These are phyloP conservation scores for Diospyros lotus DNA, from an alignment of 148 eudicot species.

Conservation along the genomic window DNA sequence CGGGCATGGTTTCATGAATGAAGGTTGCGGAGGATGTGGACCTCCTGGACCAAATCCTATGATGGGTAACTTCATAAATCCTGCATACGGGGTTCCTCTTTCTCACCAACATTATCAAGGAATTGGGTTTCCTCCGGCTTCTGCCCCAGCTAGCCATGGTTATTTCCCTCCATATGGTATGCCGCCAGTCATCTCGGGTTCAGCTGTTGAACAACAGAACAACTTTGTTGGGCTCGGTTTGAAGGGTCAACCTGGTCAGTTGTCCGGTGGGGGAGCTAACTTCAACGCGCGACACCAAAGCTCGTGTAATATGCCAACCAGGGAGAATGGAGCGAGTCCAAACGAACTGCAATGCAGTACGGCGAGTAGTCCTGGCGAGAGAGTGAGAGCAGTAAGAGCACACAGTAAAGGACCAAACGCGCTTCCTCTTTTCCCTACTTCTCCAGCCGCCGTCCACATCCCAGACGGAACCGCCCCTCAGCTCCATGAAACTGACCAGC, in stretches of 20 bases:
- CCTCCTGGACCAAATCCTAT: conserved; percentile 37
- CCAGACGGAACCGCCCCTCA: conserved; percentile 17
- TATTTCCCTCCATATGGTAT: conserved; percentile 70
- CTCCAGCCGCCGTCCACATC: conserved; percentile 24
- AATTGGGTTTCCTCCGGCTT: conserved; percentile 34
- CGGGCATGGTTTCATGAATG: conserved; percentile 47
- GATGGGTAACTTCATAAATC: conserved; percentile 30
- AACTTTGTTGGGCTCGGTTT: conserved; percentile 26
- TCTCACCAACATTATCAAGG: conserved; percentile 46
- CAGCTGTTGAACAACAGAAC: conserved; percentile 42
- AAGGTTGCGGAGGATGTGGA: conserved; percentile 38
- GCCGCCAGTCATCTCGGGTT: conserved; percentile 47
- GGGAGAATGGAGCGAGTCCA: conserved; percentile 21
- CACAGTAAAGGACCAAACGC: conserved; percentile 42
- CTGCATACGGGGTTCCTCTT: conserved; percentile 39
- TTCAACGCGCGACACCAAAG: conserved; percentile 33
- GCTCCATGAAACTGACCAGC: conserved; percentile 21
- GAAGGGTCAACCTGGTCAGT: conserved; percentile 27
- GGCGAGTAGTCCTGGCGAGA: conserved; percentile 1
- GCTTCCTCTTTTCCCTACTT: conserved; percentile 38
- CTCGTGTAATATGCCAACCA: conserved; percentile 33
- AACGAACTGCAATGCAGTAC: conserved; percentile 10
- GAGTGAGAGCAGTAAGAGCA: conserved; percentile 52
- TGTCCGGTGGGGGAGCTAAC: conserved; percentile 21
- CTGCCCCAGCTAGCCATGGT: conserved; percentile 42